Conservation (phyloP, 345 rosid genomes). For the Mercurialis annua region DNA sequence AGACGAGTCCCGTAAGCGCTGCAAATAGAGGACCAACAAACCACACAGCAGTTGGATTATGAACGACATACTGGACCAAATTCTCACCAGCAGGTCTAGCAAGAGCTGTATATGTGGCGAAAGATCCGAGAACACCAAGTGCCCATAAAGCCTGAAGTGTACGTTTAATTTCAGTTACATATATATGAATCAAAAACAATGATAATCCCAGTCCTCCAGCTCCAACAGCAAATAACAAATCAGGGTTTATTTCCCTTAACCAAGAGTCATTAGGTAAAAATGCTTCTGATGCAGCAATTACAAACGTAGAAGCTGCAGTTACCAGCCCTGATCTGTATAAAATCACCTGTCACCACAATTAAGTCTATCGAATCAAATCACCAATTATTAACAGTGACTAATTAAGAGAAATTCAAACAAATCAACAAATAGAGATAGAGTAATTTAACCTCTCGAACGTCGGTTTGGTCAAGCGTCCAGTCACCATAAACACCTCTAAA, state of each 20-base stretch:
- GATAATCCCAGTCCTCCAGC: constrained; percentile 84
- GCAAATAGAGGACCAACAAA: constrained; percentile 93
- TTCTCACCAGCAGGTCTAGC: constrained; percentile 68
- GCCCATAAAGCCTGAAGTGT: constrained; percentile 93
- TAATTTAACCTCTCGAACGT: constrained; percentile 96
- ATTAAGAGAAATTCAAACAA: neutral
- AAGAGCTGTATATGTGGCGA: constrained; percentile 50
- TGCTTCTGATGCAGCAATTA: constrained; percentile 72
- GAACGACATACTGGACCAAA: constrained; percentile 64
- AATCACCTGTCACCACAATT: constrained; percentile 53
- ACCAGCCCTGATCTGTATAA: constrained; percentile 80
- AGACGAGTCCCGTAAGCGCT: constrained; percentile 83
- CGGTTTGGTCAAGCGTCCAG: constrained; percentile 77
- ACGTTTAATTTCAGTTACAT: constrained; percentile 87
- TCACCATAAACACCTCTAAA: constrained; percentile 77
- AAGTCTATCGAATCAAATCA: neutral
- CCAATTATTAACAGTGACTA: neutral
- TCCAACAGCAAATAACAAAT: constrained; percentile 59
- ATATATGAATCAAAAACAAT: constrained; percentile 73
- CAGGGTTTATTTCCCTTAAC: constrained; percentile 51
- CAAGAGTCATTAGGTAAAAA: constrained; percentile 54
- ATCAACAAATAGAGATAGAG: neutral
- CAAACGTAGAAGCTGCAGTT: constrained; percentile 74
- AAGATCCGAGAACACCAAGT: constrained; percentile 70
- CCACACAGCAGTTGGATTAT: constrained; percentile 72